These are phyloP conservation scores for Plasmodium gonderi DNA, from an alignment of 169 alveolate species.

Conservation along the genomic window DNA sequence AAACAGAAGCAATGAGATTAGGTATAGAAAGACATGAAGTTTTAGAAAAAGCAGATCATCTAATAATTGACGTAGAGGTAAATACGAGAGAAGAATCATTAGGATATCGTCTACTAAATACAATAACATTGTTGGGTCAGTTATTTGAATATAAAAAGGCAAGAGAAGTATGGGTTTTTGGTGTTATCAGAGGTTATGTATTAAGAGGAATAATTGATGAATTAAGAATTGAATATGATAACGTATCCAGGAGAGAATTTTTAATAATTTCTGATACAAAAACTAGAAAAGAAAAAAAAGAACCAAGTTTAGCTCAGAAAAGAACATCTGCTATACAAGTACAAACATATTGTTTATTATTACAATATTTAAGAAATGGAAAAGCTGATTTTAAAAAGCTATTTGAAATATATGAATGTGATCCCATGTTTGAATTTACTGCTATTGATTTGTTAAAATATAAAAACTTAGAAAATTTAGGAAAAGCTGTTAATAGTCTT, in stretches of 20 bases:
- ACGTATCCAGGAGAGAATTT: conserved; percentile 68
- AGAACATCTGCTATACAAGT: conserved; percentile 86
- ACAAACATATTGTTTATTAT: conserved; percentile 81
- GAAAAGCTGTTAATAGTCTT: conserved; percentile 71
- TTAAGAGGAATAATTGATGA: conserved; percentile 86
- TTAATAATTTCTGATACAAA: conserved; percentile 85
- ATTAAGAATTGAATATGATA: conserved; percentile 78
- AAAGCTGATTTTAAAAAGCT: conserved; percentile 75
- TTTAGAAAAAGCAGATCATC: conserved; percentile 86
- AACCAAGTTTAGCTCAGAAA: conserved; percentile 82
- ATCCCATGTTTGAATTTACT: conserved; percentile 78
- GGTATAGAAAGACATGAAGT: conserved; percentile 86
- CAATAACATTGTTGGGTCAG: conserved; percentile 80
- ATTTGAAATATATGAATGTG: conserved; percentile 80
- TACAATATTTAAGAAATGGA: conserved; percentile 78
- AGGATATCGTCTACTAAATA: conserved; percentile 83
- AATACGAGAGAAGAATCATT: conserved; percentile 83
- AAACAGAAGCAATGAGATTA: conserved; percentile 84
- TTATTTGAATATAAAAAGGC: conserved; percentile 79
- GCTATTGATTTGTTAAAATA: conserved; percentile 77
- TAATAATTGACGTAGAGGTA: conserved; percentile 82
- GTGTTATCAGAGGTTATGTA: conserved; percentile 78
- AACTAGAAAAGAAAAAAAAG: conserved; percentile 78
- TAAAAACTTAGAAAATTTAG: conserved; percentile 78
- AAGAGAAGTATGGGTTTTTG: conserved; percentile 87